Evolutionary conservation across 805 yeast genomes (phyloP), one percentile per base, ranked within the genome.

Genomic region (Lipomyces lipofer): DNA sequence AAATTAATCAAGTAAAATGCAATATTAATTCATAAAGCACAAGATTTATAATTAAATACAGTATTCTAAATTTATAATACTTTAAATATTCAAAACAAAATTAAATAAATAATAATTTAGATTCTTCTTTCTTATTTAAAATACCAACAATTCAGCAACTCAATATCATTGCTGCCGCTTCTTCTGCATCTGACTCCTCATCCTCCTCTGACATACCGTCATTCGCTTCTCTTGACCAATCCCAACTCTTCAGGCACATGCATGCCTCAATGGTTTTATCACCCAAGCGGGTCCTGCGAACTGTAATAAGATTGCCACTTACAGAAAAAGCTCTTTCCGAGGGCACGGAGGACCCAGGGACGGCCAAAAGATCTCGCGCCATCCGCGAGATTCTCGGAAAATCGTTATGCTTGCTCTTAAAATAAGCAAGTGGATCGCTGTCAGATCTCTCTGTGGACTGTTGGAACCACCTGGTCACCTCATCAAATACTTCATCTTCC

Each of bases 241-340:
- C 40, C 40, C 40, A 36, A 36, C 40, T 36, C 40, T 36, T 36
- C 24, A 36, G 40, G 24, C 40, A 36, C 40, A 15, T 36, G n/a
- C n/a, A n/a, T n/a, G n/a, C n/a, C 40, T 36, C 40, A 36, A 36
- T 36, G 40, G 40, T 36, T 8, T 36, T 36, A 19, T 36, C 24
- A 19, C 40, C 40, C 40, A 36, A 36, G 40, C 40, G 40, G 40
- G 24, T 36, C 40, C 40, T 36, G 40, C 40, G 40, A 36, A 36
- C 40, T 36, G 40, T 36, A 36, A 36, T 36, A 36, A 36, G 40
- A 36, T 36, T 36, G 40, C 40, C 40, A 36, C 40, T 36, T 36
- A 1, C 40, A 17, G 40, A 36, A 36, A 36, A 36, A 17, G 22
- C 24, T 36, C 40, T 36, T 35, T 36, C 40, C 40, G 40, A 36